phyloP scores from a whole-genome alignment of 2,329 filamentous ascomycete species.

The Neopestalotiopsis clavispora region DNA sequence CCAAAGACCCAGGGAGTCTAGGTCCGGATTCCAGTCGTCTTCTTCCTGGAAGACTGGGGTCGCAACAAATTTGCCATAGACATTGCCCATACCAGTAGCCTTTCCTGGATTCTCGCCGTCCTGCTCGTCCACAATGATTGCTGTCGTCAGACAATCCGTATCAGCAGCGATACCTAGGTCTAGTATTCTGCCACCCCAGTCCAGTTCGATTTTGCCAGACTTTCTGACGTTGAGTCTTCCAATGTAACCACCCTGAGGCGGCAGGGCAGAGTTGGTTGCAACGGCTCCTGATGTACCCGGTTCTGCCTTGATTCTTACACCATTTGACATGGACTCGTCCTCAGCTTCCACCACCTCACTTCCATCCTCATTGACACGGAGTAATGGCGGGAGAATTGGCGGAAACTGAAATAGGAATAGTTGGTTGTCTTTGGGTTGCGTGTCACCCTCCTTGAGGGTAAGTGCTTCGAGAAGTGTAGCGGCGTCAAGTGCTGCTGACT shows the following conservation, averaged over 20 bases:
- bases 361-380: constrained; percentile 29
- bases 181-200: constrained; percentile 64
- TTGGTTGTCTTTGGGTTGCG: constrained; percentile 51
- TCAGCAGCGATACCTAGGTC: constrained; percentile 58
- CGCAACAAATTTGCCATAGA: constrained; percentile 66
- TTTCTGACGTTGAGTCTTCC: constrained; percentile 65
- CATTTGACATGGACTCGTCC: constrained; percentile 26
- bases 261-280: constrained; percentile 42
- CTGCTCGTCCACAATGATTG: constrained; percentile 63
- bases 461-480: constrained; percentile 38
- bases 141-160: constrained; percentile 60
- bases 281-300: constrained; percentile 27
- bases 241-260: constrained; percentile 60
- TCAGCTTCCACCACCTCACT: constrained; percentile 30
- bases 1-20: constrained; percentile 28
- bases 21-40: constrained; percentile 56
- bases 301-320: constrained; percentile 33
- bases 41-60: constrained; percentile 64
- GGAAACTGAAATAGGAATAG: constrained; percentile 71
- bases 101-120: constrained; percentile 55
- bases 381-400: constrained; percentile 63
- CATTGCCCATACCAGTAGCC: constrained; percentile 65
- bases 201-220: constrained; percentile 66
- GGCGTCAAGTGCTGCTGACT: constrained; percentile 30
- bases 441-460: constrained; percentile 31